phyloP scores from a whole-genome alignment of 2,329 filamentous ascomycete species.

The Dactylellina leptospora region DNA sequence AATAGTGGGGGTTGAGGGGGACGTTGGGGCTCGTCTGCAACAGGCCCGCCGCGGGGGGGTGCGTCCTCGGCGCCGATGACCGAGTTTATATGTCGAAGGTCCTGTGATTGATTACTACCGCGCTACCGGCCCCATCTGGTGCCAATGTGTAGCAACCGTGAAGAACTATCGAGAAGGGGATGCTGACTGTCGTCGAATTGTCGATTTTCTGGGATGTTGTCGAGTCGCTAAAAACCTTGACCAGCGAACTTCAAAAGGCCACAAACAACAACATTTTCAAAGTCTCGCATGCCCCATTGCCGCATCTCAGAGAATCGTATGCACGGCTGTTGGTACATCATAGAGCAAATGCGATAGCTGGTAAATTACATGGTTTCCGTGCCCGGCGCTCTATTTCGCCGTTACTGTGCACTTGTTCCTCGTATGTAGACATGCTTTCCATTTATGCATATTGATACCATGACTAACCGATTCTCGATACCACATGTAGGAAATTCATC shows the following conservation, averaged over 20 bases:
- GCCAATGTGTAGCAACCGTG: slow-evolving; percentile 9
- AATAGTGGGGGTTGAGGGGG: background rate
- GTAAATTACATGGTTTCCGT: slow-evolving; percentile 25
- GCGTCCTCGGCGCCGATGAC: background rate
- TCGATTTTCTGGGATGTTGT: background rate
- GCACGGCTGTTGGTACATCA: background rate
- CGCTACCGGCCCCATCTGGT: slow-evolving; percentile 21
- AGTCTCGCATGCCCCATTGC: background rate
- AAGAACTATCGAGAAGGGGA: background rate
- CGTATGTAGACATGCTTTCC: background rate
- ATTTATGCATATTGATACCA: background rate
- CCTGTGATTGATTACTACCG: background rate
- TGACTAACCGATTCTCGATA: slow-evolving; percentile 13
- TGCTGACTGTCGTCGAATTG: background rate
- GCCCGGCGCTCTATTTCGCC: background rate
- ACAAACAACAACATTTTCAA: slow-evolving; percentile 47
- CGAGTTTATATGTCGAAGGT: background rate
- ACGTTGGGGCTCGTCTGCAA: background rate
- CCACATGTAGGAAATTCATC: slow-evolving; percentile 8
- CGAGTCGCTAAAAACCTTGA: slow-evolving; percentile 53
- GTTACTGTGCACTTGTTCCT: background rate
- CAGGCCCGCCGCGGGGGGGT: slow-evolving; percentile 11
- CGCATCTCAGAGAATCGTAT: background rate
- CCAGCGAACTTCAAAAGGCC: slow-evolving; percentile 18
- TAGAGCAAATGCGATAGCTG: slow-evolving; percentile 6